Evolutionary conservation across 2,329 filamentous ascomycete genomes (phyloP), one percentile per base, ranked within the genome.

Genomic region (Alternaria arborescens): DNA sequence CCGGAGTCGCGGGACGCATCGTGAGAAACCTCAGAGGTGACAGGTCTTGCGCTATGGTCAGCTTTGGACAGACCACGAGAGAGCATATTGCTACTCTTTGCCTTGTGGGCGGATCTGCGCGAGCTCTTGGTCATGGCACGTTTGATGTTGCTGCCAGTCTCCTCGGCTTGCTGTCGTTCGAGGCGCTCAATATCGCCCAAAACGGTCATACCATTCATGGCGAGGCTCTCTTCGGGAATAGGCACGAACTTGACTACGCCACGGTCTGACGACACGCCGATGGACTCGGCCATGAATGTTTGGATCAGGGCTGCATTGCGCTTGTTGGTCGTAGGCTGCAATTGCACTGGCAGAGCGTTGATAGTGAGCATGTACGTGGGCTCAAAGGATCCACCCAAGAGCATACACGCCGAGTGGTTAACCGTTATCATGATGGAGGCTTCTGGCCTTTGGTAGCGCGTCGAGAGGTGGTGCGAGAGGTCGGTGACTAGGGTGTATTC

Each of bases 351-450:
- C 10, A 95, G 82, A 0, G 92, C 89, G 36, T 86, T 89, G 60
- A 97, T 86, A 34, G 87, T 90, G 71, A 97, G 82, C 61, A 89
- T 85, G 73, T 97, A 97, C 20, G 92, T 91, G 4, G 92, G 90
- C 52, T 93, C 90, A 65, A 92, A 90, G 5, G 88, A 89, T 36
- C 89, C 91, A 2, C 87, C 91, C 61, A 94, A 89, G 56, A 92
- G 82, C 68, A 97, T 86, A 72, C 90, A 91, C 14, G 87, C 85
- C 26, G 90, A 89, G 71, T 95, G 91, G 42, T 90, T 86, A n/a
- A 97, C 81, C 2, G 87, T 89, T 47, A 96, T 87, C 73, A 91
- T 87, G 59, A 97, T 88, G 8, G 88, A 91, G 3, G 88, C 87
- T 58, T 92, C 85, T 3, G 91, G 88, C 28, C 91, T 87, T 61